Evolutionary conservation across 2,329 filamentous ascomycete species (phyloP), one percentile per base, ranked within the genome.

Genomic region (Fusarium napiforme): DNA sequence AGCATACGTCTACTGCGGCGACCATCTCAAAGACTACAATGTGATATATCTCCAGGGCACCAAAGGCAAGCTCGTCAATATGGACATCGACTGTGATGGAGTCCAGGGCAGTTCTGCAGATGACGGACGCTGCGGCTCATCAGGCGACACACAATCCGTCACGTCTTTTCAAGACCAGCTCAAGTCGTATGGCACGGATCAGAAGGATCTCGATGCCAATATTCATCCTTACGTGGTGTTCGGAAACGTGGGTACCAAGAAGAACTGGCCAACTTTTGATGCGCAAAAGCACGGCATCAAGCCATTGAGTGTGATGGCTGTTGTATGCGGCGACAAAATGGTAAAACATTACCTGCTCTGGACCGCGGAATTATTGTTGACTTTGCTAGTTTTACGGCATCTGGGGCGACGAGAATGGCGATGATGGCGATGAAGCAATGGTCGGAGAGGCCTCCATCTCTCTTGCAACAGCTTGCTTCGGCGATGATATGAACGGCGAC

Each of bases 391-490:
- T 85, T 71, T 91, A 91, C 75, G 89, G 88, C 16, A 81, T 91
- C 56, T 91, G 88, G 89, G 89, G 88, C 26, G 89, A 91, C 71
- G 87, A 86, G 39, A 91, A 91, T 69, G 89, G 88, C 47, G 87
- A 85, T 53, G 85, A 87, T 56, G 84, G 85, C 5, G 66, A 77
- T 11, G 77, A 83, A 58, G 81, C 87, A 30, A 80, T 87, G 71
- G 85, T 88, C 1, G 89, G 89, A 42, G 89, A 91, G 73, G 85
- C 87, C 0, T 87, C 87, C 32, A 85, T 91, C 71, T 86, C 88
- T 3, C 82, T 91, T 12, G 89, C 87, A 5, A 87, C 87, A 37
- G 82, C 86, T 26, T 91, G 89, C 78, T 91, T 85, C 76, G 88
- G 88, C 6, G 80, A 82, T 10, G 77, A 77, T 3, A 81, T 92